Percentiles rank a stretch among this genome's conserved stretches.
Evolutionary conservation across 257 asterid genomes (phyloP).

Genomic region (Solanum etuberosum): DNA sequence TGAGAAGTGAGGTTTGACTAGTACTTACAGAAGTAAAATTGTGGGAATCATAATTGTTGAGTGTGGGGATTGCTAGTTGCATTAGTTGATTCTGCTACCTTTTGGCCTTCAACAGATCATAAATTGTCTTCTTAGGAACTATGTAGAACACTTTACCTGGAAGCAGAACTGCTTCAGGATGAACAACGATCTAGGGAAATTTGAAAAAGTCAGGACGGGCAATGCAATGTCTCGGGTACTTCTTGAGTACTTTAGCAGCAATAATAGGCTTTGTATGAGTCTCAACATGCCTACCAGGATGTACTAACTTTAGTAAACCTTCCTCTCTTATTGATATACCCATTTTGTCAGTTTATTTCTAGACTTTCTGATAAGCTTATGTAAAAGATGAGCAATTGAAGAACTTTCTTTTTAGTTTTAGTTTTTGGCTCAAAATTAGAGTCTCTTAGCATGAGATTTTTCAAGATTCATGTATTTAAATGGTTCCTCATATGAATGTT

Average conservation of each 20-base stretch:
- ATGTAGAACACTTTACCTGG: slow-evolving; percentile 34
- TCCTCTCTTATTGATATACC: slow-evolving; percentile 20
- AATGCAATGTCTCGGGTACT: slow-evolving; percentile 51
- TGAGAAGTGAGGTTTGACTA: not conserved
- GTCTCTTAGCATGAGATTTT: too few relatives aligned
- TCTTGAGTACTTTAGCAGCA: slow-evolving; percentile 40
- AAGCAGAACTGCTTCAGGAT: slow-evolving; percentile 38
- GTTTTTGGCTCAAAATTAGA: too few relatives aligned
- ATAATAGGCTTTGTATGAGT: slow-evolving; percentile 32
- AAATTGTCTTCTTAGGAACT: slow-evolving; percentile 19
- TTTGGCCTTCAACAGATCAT: slow-evolving; percentile 16
- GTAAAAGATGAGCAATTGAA: too few relatives aligned
- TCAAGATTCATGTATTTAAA: too few relatives aligned
- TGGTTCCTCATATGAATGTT: too few relatives aligned
- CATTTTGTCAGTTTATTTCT: slow-evolving; percentile 6
- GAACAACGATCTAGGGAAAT: slow-evolving; percentile 54
- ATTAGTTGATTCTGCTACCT: not conserved
- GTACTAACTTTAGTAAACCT: slow-evolving; percentile 43
- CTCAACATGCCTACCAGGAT: slow-evolving; percentile 37
- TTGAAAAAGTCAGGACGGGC: slow-evolving; percentile 66
- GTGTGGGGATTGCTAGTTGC: not conserved
- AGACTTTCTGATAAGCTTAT: not conserved
- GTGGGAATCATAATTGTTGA: not conserved
- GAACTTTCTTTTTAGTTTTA: too few relatives aligned
- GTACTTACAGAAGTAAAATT: not conserved